Percentiles rank a stretch among this genome's conserved stretches.
These are phyloP conservation scores for Neopestalotiopsis clavispora DNA, from an alignment of 2,329 filamentous ascomycete genomes.

Conservation along the genomic window DNA sequence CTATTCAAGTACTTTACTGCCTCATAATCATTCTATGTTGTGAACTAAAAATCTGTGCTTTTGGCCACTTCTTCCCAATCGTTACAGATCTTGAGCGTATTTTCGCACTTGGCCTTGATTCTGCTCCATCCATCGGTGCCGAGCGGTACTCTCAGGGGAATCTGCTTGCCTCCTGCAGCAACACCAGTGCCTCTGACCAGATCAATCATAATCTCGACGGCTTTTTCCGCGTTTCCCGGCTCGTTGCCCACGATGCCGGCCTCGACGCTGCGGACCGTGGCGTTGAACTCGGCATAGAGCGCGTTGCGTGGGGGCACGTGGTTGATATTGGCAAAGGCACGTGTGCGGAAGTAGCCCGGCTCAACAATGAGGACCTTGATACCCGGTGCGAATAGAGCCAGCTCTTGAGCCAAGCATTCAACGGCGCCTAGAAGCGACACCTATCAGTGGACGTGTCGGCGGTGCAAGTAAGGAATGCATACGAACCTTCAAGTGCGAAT, in stretches of 20 bases:
- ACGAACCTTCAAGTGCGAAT: conserved; percentile 14
- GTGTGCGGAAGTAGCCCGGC: conserved; percentile 48
- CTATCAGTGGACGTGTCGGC: not conserved
- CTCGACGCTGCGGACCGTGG: conserved; percentile 25
- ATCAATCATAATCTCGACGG: conserved; percentile 56
- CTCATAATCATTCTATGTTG: too few relatives aligned
- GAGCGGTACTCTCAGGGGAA: conserved; percentile 55
- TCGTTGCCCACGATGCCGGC: conserved; percentile 37
- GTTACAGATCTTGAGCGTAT: conserved; percentile 50
- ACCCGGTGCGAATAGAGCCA: conserved; percentile 33
- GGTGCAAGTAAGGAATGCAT: not conserved
- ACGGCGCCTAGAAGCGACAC: conserved; percentile 29
- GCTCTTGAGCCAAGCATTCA: conserved; percentile 38
- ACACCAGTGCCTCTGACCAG: conserved; percentile 52
- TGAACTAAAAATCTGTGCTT: conserved; percentile 42
- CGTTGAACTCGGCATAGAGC: conserved; percentile 38
- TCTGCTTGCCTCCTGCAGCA: conserved; percentile 28
- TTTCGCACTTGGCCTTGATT: conserved; percentile 55
- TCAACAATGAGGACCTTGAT: conserved; percentile 45
- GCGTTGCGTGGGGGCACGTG: conserved; percentile 29
- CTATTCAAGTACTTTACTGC: too few relatives aligned
- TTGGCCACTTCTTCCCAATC: conserved; percentile 54
- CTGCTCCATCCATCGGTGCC: conserved; percentile 56
- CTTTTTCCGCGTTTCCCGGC: conserved; percentile 55
- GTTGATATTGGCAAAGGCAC: conserved; percentile 41